A percentile compares a stretch with the other conserved stretches of the same genome.
phyloP scores from a whole-genome alignment of 2,329 filamentous ascomycete species.

The Colletotrichum lindemuthianum region DNA sequence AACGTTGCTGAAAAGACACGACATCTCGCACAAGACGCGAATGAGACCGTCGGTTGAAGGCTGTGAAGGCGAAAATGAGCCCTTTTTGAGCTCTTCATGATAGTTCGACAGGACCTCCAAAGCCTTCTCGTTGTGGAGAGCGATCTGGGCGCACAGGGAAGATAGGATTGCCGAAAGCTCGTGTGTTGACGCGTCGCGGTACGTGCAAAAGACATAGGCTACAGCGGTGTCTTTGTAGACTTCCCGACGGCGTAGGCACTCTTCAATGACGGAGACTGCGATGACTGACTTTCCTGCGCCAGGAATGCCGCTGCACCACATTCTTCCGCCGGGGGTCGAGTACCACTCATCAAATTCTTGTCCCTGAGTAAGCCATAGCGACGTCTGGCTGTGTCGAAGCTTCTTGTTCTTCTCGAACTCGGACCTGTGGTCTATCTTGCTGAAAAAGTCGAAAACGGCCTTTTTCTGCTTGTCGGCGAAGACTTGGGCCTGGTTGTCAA shows the following conservation, averaged over 20 bases:
- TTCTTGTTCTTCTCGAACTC: neutral
- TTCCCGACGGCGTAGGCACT: neutral
- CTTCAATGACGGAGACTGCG: neutral
- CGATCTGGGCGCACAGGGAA: neutral
- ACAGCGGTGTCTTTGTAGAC: neutral
- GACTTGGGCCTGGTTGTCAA: neutral
- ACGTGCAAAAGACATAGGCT: neutral
- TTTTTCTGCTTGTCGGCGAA: neutral
- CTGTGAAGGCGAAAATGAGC: neutral
- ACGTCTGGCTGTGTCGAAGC: neutral
- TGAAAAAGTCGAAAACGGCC: neutral
- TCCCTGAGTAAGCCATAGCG: neutral
- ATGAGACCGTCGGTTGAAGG: neutral
- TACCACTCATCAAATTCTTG: neutral
- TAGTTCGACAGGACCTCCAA: neutral
- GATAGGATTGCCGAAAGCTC: neutral
- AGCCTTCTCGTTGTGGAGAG: neutral
- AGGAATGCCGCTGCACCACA: constrained; percentile 5
- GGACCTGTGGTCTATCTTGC: neutral
- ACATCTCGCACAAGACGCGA: neutral
- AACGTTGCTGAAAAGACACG: neutral
- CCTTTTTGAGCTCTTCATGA: neutral
- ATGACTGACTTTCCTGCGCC: constrained; percentile 8
- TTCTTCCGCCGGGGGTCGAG: neutral
- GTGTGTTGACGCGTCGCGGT: neutral